phyloP scores from a whole-genome alignment of 257 asterid genomes.

The Fraxinus pennsylvanica region DNA sequence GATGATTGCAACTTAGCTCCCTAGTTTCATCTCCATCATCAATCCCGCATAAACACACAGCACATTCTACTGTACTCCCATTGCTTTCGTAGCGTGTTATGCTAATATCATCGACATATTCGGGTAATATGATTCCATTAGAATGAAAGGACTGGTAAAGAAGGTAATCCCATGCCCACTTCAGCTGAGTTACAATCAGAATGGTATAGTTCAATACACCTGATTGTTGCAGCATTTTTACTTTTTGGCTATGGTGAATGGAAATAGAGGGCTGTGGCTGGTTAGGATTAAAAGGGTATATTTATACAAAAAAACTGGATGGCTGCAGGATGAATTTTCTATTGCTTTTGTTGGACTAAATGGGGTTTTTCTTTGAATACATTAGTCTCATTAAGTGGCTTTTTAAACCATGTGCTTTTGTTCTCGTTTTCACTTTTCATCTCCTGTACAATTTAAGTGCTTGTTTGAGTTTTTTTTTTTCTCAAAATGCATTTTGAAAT shows the following conservation, averaged over 20 bases:
- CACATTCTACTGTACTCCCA: constrained; percentile 23
- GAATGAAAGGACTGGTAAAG: constrained; percentile 22
- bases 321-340: neutral
- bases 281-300: neutral
- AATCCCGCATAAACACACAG: constrained; percentile 38
- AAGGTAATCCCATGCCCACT: constrained; percentile 38
- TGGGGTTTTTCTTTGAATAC: neutral
- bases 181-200: constrained; percentile 1
- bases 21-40: constrained; percentile 34
- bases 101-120: constrained; percentile 21
- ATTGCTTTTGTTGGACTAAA: neutral
- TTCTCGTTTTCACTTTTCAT: no score
- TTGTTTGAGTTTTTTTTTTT: no score
- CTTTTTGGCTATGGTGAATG: neutral
- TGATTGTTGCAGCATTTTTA: constrained; percentile 9
- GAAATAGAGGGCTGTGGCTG: neutral
- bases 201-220: constrained; percentile 9
- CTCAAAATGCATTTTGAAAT: no score
- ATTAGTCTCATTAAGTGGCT: neutral
- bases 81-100: constrained; percentile 12
- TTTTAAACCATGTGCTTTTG: no score
- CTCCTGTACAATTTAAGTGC: no score
- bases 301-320: neutral
- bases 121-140: neutral
- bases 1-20: constrained; percentile 37